Conservation (phyloP, 306 rosid species). For the Mucuna pruriens region DNA sequence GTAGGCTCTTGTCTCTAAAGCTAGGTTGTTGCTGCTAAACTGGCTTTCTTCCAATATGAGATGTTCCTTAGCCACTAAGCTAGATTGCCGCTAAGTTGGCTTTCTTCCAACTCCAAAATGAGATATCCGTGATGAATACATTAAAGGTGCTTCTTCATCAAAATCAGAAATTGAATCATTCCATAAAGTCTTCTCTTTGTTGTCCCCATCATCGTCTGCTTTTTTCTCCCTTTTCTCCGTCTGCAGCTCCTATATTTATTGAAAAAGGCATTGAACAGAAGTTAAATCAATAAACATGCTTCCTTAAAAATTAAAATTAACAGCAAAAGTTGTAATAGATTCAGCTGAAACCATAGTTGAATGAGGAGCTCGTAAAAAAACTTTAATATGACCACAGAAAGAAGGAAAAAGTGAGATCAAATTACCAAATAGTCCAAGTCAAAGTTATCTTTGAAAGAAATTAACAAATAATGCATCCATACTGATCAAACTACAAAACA, state of each 20-base stretch:
- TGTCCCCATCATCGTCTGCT: slow-evolving; percentile 54
- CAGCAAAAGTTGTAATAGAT: background rate
- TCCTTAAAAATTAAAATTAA: slow-evolving; percentile 14
- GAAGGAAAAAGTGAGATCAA: background rate
- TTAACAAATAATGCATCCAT: background rate
- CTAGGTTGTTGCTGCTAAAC: slow-evolving; percentile 35
- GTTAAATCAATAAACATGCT: slow-evolving; percentile 17
- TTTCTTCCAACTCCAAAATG: slow-evolving; percentile 76
- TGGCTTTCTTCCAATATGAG: slow-evolving; percentile 62
- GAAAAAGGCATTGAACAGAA: slow-evolving; percentile 26
- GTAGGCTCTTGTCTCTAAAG: slow-evolving; percentile 33
- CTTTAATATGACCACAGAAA: background rate
- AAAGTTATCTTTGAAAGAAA: background rate
- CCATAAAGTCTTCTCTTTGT: slow-evolving; percentile 47
- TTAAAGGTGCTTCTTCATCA: slow-evolving; percentile 83
- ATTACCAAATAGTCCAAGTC: slow-evolving; percentile 13
- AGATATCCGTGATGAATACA: slow-evolving; percentile 74
- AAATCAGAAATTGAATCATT: slow-evolving; percentile 53
- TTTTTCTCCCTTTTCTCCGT: slow-evolving; percentile 85
- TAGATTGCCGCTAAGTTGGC: slow-evolving; percentile 42
- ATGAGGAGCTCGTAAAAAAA: background rate
- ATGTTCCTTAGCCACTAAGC: slow-evolving; percentile 36
- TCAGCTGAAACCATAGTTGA: slow-evolving; percentile 1
- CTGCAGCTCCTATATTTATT: slow-evolving; percentile 72
- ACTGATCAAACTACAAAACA: slow-evolving; percentile 33